These are phyloP conservation scores for Zygosaccharomyces rouxii DNA, from an alignment of 805 yeast genomes.

Conservation along the genomic window DNA sequence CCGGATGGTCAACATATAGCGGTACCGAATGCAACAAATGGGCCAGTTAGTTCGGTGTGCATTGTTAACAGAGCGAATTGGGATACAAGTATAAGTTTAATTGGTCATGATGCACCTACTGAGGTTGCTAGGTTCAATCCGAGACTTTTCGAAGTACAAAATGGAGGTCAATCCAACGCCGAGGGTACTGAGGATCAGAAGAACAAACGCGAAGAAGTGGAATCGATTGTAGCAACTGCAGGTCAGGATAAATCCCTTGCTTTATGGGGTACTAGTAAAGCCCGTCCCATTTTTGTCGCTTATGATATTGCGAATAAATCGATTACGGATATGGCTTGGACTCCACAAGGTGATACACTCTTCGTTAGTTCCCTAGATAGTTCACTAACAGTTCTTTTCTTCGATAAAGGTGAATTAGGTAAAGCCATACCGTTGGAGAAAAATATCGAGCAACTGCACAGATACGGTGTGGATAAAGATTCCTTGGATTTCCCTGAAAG, in stretches of 20 bases:
- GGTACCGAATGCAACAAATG: slow-evolving; percentile 80
- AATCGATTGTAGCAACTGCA: slow-evolving; percentile 86
- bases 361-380: slow-evolving; percentile 84
- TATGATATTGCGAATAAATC: slow-evolving; percentile 70
- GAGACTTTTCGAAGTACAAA: slow-evolving; percentile 45
- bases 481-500: slow-evolving; percentile 83
- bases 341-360: slow-evolving; percentile 70
- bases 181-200: slow-evolving; percentile 7
- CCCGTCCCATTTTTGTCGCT: slow-evolving; percentile 77
- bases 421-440: slow-evolving; percentile 56
- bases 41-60: slow-evolving; percentile 71
- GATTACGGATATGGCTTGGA: slow-evolving; percentile 87
- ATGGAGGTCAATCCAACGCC: slow-evolving; percentile 13
- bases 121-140: slow-evolving; percentile 78
- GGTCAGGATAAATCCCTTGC: slow-evolving; percentile 91
- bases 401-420: slow-evolving; percentile 64
- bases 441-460: slow-evolving; percentile 63
- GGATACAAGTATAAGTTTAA: slow-evolving; percentile 68
- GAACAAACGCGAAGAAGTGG: slow-evolving; percentile 34
- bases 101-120: slow-evolving; percentile 83
- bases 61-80: slow-evolving; percentile 73
- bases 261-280: slow-evolving; percentile 75
- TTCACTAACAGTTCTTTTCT: slow-evolving; percentile 59
- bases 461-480: slow-evolving; percentile 87
- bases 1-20: slow-evolving; percentile 88